phyloP scores from a whole-genome alignment of 1,284 basidiomycete genomes.

The Austroboletus olivaceoglutinosus region DNA sequence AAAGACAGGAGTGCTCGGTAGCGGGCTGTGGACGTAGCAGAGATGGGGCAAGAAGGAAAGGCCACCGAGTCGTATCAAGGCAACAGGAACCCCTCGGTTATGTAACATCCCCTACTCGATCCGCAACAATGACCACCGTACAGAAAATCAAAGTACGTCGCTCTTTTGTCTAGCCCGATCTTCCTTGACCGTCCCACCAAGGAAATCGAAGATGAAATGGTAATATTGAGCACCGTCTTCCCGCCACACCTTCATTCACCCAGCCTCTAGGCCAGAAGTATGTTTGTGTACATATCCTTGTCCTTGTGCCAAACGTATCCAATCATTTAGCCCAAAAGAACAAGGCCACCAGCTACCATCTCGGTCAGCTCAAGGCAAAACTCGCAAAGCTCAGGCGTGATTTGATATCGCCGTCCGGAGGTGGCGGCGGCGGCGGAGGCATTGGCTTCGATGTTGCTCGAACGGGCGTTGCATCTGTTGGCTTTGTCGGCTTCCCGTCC shows the following conservation, averaged over 20 bases:
- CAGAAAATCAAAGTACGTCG: constrained; percentile 81
- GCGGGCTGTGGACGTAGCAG: constrained; percentile 1
- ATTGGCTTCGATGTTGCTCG: constrained; percentile 96
- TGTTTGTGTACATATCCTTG: constrained; percentile 21
- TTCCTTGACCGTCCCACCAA: constrained; percentile 32
- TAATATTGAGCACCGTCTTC: constrained; percentile 35
- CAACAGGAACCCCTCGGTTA: constrained; percentile 14
- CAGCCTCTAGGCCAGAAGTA: constrained; percentile 54
- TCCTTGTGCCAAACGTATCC: constrained; percentile 11
- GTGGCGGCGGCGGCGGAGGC: constrained; percentile 85
- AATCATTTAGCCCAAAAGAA: constrained; percentile 83
- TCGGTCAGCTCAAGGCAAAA: constrained; percentile 98
- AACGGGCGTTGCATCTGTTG: constrained; percentile 95
- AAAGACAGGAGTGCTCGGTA: constrained; percentile 6
- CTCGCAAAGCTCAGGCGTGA: constrained; percentile 96
- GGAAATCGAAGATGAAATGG: constrained; percentile 98
- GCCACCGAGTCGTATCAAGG: constrained; percentile 7
- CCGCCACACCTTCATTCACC: constrained; percentile 14
- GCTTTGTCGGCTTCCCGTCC: constrained; percentile 89
- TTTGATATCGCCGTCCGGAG: constrained; percentile 77
- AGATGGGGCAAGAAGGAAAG: not conserved
- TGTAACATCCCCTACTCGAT: constrained; percentile 12
- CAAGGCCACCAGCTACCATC: constrained; percentile 93
- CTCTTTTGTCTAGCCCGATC: constrained; percentile 15
- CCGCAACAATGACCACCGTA: constrained; percentile 72